Evolutionary conservation across 805 yeast species (phyloP).

Genomic region (Starmerella apis): DNA sequence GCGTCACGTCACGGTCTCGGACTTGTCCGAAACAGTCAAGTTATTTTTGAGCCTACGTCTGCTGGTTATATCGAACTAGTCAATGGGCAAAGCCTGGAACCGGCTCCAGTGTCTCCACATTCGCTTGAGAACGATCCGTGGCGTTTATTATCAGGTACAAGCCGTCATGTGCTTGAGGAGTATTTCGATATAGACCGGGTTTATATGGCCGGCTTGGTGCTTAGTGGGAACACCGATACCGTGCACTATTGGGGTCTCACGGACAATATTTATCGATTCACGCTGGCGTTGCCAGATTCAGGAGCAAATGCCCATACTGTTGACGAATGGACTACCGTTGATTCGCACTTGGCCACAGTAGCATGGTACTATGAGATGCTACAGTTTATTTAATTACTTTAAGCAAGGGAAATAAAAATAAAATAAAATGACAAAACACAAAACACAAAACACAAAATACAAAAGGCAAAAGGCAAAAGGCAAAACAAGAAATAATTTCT

Average conservation of each 20-base stretch:
- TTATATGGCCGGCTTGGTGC: conserved; percentile 45
- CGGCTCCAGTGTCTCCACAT: conserved; percentile 46
- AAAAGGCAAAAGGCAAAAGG: too few species aligned
- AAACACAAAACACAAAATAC: too few species aligned
- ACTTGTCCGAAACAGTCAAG: conserved; percentile 28
- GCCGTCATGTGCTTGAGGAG: conserved; percentile 49
- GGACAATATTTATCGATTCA: conserved; percentile 47
- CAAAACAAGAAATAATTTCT: too few species aligned
- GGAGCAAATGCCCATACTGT: conserved; percentile 42
- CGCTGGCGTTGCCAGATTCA: conserved; percentile 15
- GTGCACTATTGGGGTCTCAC: conserved; percentile 53
- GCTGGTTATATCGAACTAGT: conserved; percentile 31
- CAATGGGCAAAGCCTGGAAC: conserved; percentile 34
- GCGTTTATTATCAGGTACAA: conserved; percentile 49
- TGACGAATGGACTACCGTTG: conserved; percentile 48
- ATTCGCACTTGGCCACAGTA: conserved; percentile 40
- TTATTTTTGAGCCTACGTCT: conserved; percentile 30
- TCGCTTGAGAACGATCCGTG: conserved; percentile 35
- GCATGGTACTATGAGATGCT: conserved; percentile 29
- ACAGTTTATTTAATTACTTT: conserved; percentile 11
- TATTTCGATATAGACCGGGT: conserved; percentile 32
- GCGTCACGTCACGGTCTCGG: conserved; percentile 42
- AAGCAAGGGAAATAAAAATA: too few species aligned
- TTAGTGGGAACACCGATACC: conserved; percentile 68
- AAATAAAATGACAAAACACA: too few species aligned